Conservation (phyloP, 2,329 filamentous ascomycete genomes). For the Colletotrichum incanum region DNA sequence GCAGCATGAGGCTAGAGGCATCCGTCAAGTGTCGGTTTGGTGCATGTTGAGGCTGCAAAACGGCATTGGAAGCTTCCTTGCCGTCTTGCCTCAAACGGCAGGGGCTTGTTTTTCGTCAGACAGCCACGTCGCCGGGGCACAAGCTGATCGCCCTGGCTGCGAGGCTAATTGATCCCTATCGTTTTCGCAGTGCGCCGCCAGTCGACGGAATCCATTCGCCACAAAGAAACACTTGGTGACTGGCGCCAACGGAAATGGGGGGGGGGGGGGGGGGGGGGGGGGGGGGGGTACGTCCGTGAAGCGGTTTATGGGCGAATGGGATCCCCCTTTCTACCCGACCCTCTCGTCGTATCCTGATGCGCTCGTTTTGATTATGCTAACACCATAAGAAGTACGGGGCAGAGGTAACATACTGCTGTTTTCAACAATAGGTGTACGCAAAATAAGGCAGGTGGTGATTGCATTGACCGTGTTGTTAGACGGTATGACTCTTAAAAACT, state of each 20-base stretch:
- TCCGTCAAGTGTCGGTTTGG: constrained; percentile 1
- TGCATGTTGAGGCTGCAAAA: constrained; percentile 31
- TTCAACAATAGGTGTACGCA: not conserved
- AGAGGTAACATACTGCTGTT: not conserved
- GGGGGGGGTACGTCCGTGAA: not conserved
- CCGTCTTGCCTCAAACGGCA: constrained; percentile 25
- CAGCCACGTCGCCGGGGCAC: constrained; percentile 28
- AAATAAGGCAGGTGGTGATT: not conserved
- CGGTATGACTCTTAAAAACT: not conserved
- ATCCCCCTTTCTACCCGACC: not conserved
- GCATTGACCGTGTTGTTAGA: not conserved
- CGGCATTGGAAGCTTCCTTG: constrained; percentile 18
- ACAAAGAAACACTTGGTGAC: constrained; percentile 16
- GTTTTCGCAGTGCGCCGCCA: constrained; percentile 18
- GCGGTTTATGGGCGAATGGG: constrained; percentile 1
- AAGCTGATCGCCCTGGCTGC: constrained; percentile 28
- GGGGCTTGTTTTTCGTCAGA: constrained; percentile 30
- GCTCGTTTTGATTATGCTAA: not conserved
- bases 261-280: too few species aligned
- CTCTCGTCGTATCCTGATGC: not conserved
- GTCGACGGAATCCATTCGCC: constrained; percentile 28
- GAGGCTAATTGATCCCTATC: constrained; percentile 21
- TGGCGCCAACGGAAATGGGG: constrained; percentile 10
- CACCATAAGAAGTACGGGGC: not conserved
- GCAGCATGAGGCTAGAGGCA: not conserved